Evolutionary conservation across 148 eudicot genomes (phyloP), one percentile per base, ranked within the genome.

Genomic region (Linanthus parryae): DNA sequence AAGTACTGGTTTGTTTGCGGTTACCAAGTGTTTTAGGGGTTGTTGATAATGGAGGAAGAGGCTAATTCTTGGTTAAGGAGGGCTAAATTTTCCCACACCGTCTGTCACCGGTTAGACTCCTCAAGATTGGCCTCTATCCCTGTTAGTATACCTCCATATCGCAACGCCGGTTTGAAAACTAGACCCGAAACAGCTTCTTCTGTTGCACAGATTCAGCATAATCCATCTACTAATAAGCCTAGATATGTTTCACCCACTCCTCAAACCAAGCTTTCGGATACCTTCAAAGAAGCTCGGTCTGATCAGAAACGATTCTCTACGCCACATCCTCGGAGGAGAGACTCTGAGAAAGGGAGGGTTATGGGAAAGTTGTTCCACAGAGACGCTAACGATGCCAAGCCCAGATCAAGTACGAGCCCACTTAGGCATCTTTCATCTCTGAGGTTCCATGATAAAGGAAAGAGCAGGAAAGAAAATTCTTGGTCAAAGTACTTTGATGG

Each of bases 401-500:
- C 52, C 20, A 64, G 53, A 2, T 63, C 69, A 2, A 62, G 71
- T 55, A 64, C 64, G 28, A 85, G 95, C 56, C 84, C 85, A 15
- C 48, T 71, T 22, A 67, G 68, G 71, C 78, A 56, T 44, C 55
- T 81, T 13, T 52, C 84, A 33, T 71, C 91, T 0, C 20, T 71
- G 63, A 76, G 63, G 20, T 40, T 68, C 45, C 39, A 39, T 54
- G 85, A 77, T 16, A 83, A 57, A 49, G n/a, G 36, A 20, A 83
- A 78, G 72, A 41, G 13, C 3, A 62, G 52, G 22, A 85, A 68
- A 72, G 90, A 89, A 18, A 68, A 72, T 0, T 28, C 71, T 0
- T 90, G 95, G 97, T 28, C 77, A n/a, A 90, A 80, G 68, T 82
- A 75, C 60, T 89, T 85, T 63, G 97, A 85, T 52, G 73, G 67